A percentile compares a stretch with the other conserved stretches of the same genome.
Conservation (phyloP, 2,329 filamentous ascomycete genomes). For the Colletotrichum trifolii region DNA sequence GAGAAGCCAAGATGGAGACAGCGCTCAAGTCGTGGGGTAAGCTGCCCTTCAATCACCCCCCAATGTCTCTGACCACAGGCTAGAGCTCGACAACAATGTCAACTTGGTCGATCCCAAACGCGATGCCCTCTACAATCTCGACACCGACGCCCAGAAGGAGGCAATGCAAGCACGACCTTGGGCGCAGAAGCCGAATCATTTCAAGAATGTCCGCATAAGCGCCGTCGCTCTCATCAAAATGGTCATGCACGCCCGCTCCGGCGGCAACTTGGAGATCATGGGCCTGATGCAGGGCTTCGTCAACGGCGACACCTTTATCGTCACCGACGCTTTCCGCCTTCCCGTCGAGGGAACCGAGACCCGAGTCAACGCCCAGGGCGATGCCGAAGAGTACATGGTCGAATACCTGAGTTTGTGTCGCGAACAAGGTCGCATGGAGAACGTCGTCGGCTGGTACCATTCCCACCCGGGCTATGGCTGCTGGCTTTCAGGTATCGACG, state of each 20-base stretch:
- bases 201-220: slow-evolving; percentile 93
- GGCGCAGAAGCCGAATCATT: slow-evolving; percentile 83
- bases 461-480: slow-evolving; percentile 97
- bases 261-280: slow-evolving; percentile 94
- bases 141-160: slow-evolving; percentile 73
- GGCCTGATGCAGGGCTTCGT: slow-evolving; percentile 98
- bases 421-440: slow-evolving; percentile 83
- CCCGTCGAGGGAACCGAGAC: slow-evolving; percentile 99
- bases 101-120: slow-evolving; percentile 85
- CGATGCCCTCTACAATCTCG: slow-evolving; percentile 92
- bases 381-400: slow-evolving; percentile 97
- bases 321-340: slow-evolving; percentile 92
- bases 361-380: slow-evolving; percentile 92
- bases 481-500: slow-evolving; percentile 97
- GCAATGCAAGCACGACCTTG: slow-evolving; percentile 77
- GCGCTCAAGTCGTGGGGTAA: slow-evolving; percentile 45
- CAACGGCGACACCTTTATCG: slow-evolving; percentile 83
- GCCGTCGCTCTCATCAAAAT: slow-evolving; percentile 96
- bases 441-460: slow-evolving; percentile 98
- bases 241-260: slow-evolving; percentile 98
- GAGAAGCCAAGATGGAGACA: slow-evolving; percentile 41
- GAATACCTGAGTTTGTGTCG: slow-evolving; percentile 82
- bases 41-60: neutral
- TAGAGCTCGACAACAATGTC: slow-evolving; percentile 89
- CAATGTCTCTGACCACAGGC: neutral